Conservation (phyloP, 768 basidiomycete genomes). For the Tylopilus rubrobrunneus region DNA sequence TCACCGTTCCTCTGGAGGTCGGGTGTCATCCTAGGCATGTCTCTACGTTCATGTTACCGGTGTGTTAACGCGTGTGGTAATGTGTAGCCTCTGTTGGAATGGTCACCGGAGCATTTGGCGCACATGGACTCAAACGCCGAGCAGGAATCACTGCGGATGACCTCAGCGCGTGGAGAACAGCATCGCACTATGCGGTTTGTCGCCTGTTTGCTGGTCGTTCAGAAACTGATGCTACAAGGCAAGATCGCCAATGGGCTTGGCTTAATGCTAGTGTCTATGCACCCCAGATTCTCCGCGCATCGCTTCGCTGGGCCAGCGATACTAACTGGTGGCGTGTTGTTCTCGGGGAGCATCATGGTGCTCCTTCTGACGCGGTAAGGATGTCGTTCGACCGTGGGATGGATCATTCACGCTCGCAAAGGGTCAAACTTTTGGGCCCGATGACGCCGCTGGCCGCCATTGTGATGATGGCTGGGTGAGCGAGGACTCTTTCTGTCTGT, state of each 20-base stretch:
- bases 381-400: background rate
- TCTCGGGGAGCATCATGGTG: slow-evolving; percentile 60
- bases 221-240: slow-evolving; percentile 6
- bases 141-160: slow-evolving; percentile 47
- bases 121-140: slow-evolving; percentile 53
- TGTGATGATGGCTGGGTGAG: slow-evolving; percentile 67
- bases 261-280: slow-evolving; percentile 57
- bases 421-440: slow-evolving; percentile 53
- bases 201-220: background rate
- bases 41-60: background rate
- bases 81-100: slow-evolving; percentile 45
- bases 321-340: slow-evolving; percentile 49
- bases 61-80: background rate
- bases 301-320: slow-evolving; percentile 69
- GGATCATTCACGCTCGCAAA: slow-evolving; percentile 17
- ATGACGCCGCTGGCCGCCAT: slow-evolving; percentile 65
- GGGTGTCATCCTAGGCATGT: slow-evolving; percentile 40
- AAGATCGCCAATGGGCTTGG: slow-evolving; percentile 71
- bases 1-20: slow-evolving; percentile 39
- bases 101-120: slow-evolving; percentile 63
- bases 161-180: slow-evolving; percentile 59
- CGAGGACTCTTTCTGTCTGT: background rate
- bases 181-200: slow-evolving; percentile 59
- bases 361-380: slow-evolving; percentile 48
- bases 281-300: slow-evolving; percentile 56